Evolutionary conservation across 441 rosid species (phyloP).

Genomic region (Syzygium syzygioides): DNA sequence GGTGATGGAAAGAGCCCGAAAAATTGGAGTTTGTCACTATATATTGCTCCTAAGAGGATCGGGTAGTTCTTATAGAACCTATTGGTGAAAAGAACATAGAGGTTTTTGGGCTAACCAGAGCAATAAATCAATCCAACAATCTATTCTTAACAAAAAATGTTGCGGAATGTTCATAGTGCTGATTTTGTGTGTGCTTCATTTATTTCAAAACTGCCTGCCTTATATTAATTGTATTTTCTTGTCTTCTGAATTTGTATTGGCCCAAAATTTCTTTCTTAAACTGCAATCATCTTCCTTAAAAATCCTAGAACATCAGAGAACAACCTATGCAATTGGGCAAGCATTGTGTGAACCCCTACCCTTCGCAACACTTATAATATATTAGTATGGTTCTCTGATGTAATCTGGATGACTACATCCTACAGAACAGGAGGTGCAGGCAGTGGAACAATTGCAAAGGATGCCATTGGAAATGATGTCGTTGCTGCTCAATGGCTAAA

Average conservation of each 20-base stretch:
- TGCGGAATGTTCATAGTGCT: not conserved
- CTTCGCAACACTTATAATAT: not conserved
- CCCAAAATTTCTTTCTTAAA: not conserved
- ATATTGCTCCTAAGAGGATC: not conserved
- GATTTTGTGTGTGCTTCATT: not conserved
- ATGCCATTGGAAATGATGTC: constrained; percentile 82
- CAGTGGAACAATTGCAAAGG: constrained; percentile 83
- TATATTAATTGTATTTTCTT: not conserved
- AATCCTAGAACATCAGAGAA: not conserved
- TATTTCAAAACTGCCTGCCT: not conserved
- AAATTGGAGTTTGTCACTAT: not conserved
- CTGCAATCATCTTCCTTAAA: not conserved
- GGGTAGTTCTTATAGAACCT: not conserved
- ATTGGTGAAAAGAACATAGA: not conserved
- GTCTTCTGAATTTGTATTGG: not conserved
- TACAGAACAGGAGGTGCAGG: constrained; percentile 49
- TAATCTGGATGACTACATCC: not conserved
- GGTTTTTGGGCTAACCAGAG: not conserved
- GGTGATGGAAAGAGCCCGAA: not conserved
- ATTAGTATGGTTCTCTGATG: not conserved
- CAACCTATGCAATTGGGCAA: not conserved
- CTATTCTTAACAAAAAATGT: not conserved
- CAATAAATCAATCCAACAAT: not conserved
- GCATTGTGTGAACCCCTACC: not conserved
- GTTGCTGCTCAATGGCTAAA: constrained; percentile 67